These are phyloP conservation scores for Aspergillus caelatus DNA, from an alignment of 2,329 filamentous ascomycete species.

Conservation along the genomic window DNA sequence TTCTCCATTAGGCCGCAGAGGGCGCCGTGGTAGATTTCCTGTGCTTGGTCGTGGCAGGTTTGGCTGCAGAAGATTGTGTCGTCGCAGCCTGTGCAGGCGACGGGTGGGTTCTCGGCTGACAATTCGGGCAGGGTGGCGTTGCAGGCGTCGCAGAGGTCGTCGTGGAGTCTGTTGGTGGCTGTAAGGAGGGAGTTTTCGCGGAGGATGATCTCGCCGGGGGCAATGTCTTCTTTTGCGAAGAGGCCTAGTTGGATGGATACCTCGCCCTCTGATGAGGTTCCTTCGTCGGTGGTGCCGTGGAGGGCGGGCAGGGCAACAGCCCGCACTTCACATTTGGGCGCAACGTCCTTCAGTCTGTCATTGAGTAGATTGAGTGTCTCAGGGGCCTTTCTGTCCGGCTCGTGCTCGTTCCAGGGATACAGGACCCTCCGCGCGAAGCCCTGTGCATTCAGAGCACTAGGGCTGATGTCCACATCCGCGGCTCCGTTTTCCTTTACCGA, in stretches of 20 bases:
- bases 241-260: slow-evolving; percentile 77
- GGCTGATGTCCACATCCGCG: slow-evolving; percentile 27
- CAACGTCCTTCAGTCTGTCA: slow-evolving; percentile 65
- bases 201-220: slow-evolving; percentile 74
- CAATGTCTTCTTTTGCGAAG: slow-evolving; percentile 82
- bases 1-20: slow-evolving; percentile 56
- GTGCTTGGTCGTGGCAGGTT: slow-evolving; percentile 58
- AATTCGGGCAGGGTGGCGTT: slow-evolving; percentile 71
- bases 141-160: slow-evolving; percentile 87
- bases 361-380: slow-evolving; percentile 71
- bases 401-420: slow-evolving; percentile 65
- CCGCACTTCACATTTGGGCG: slow-evolving; percentile 79
- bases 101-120: slow-evolving; percentile 36
- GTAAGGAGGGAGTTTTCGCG: slow-evolving; percentile 84
- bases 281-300: slow-evolving; percentile 37
- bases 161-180: slow-evolving; percentile 84
- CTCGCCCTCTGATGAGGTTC: slow-evolving; percentile 27
- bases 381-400: slow-evolving; percentile 59
- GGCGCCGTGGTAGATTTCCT: slow-evolving; percentile 60
- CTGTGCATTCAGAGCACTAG: slow-evolving; percentile 37
- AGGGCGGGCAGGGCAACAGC: slow-evolving; percentile 76
- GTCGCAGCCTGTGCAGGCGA: slow-evolving; percentile 58
- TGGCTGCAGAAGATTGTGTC: slow-evolving; percentile 64
- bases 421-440: slow-evolving; percentile 55
- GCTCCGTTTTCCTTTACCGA: neutral